Base-by-base conservation (phyloP, 495 filamentous ascomycete species). In the Chaetomium cochliodes region DNA sequence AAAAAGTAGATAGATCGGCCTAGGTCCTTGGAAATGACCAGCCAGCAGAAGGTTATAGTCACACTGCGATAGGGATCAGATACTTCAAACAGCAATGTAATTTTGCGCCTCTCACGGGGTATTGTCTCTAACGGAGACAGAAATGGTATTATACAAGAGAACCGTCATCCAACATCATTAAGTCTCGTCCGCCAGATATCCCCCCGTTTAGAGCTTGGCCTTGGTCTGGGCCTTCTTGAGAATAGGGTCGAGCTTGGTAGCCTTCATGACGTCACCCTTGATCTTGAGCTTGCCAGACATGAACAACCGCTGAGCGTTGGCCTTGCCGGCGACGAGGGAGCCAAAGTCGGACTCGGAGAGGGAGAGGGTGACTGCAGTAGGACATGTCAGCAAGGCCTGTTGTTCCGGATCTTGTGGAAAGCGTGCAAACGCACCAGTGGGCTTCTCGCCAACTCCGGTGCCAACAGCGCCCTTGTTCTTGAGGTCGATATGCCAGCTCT, bases 191-290 rank as follows among this genome's bases (percentile, higher is more conserved):
- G 28, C 25, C 46, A 23, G 3, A 15, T n/a, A 33, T 8, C 13
- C 22, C 20, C 22, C 2, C 58, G 60, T 78, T 80, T 84, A 93
- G 78, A 96, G 81, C 82, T 96, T 97, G 69, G 92, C 86, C 81
- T 90, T 92, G 66, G 82, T 79, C 70, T 82, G 85, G 76, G 92
- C 90, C 82, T 92, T 96, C 84, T 92, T 92, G 66, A 98, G 80
- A 73, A 97, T 87, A 59, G 92, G 92, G 77, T 97, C 92, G 78
- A 94, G 88, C 87, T 96, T 97, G 51, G 94, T 97, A 26, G 94
- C 94, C 86, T 96, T 96, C 96, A 98, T 98, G 55, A 98, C 88
- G 77, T 98, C 92, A 55, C 94, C 94, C 86, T 92, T 96, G 72
- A 98, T 86, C 88, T 97, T 98, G 73, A 98, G 83, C 83, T 96